Conservation (phyloP, 352 stramenopile species). For the Pythium brachiatum region DNA sequence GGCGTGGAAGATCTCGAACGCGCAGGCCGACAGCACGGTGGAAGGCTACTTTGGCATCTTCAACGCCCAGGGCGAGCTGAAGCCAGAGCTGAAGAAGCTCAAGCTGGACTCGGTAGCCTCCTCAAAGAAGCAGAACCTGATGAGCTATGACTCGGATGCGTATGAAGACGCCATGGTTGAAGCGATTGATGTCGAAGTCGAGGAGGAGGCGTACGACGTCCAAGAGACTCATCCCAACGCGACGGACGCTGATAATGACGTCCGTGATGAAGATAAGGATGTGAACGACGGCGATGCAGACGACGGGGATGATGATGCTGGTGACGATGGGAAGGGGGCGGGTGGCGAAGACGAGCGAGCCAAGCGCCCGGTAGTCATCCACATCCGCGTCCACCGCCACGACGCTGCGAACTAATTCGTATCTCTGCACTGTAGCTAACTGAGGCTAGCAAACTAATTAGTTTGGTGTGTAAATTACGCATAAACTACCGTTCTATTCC, state of each 20-base stretch:
- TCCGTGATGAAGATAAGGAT: not conserved
- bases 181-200: not conserved
- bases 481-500: not conserved
- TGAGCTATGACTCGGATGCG: not conserved
- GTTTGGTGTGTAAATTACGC: not conserved
- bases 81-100: conserved; percentile 39
- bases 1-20: conserved; percentile 46
- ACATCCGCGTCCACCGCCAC: conserved; percentile 14
- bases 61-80: conserved; percentile 39
- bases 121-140: not conserved
- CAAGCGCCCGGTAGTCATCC: conserved; percentile 11
- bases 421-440: conserved; percentile 1
- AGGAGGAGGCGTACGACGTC: not conserved
- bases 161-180: not conserved
- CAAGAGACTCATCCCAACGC: not conserved
- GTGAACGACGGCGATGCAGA: not conserved
- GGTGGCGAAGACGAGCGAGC: not conserved
- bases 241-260: not conserved
- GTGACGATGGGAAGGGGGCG: not conserved
- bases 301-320: not conserved
- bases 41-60: conserved; percentile 68
- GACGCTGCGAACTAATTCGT: not conserved
- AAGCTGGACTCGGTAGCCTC: conserved; percentile 13
- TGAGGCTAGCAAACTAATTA: not conserved
- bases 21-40: conserved; percentile 39